Base-by-base conservation (phyloP, 495 filamentous ascomycete species). In the Penicillium daleae region DNA sequence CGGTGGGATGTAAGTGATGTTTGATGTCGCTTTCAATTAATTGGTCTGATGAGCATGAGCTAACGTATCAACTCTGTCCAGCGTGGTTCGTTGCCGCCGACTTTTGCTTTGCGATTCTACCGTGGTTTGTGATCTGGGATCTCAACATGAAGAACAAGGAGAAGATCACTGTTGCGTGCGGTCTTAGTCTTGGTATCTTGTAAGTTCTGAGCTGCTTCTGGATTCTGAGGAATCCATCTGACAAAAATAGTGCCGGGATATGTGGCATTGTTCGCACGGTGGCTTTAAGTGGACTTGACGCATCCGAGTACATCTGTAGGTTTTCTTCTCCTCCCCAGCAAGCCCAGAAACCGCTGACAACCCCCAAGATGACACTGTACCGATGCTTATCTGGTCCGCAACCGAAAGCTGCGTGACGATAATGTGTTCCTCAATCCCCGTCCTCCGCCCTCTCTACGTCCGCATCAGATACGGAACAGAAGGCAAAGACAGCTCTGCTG, bases 101-200 rank as follows among this genome's bases (percentile, higher is more conserved):
- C 51, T 68, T 74, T 37, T 61, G 63, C 70, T 74, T 52, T 9
- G 71, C 71, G 0, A 69, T 69, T 32, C 69, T 74, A 2, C 71
- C 69, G 1, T 74, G 71, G 71, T 71, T 74, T 26, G 63, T 71
- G 26, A 37, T 37, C 10, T 74, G 71, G 71, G 65, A 74, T 50
- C 60, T 71, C 55, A 74, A 71, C 35, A 74, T 74, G 69, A 74
- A 71, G 29, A 59, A 64, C 13, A 74, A 70, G 46, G 71, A 74
- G 33, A 22, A 70, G 57, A 64, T 74, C 53, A 70, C 67, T 13
- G 65, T 74, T 37, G 66, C 69, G 4, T 66, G 61, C 33, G 69
- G 66, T 46, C 59, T 74, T 5, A 74, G 71, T 51, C 56, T 71
- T 42, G 69, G 69, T 52, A 35, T 74, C 8, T 70, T 70, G 68